Evolutionary conservation across 495 filamentous ascomycete genomes (phyloP), one percentile per base, ranked within the genome.

Genomic region (Aspergillus sclerotioniger): DNA sequence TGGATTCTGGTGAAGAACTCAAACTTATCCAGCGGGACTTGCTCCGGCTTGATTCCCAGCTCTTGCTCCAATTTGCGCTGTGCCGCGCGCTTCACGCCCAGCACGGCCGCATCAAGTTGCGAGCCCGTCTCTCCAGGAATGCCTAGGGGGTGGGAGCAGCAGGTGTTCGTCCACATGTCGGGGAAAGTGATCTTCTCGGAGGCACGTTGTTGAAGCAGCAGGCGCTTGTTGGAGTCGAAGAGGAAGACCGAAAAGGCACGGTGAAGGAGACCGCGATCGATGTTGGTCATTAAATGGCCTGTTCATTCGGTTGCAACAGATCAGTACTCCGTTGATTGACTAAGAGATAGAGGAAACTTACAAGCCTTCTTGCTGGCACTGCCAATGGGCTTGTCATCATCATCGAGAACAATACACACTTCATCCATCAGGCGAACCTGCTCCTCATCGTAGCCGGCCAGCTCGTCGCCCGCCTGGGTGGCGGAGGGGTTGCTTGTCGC

Each of bases 111-210:
- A 20, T 85, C 86, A 19, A 98, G 81, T 68, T 90, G 87, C 12
- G 86, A 82, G 53, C 94, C 94, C 3, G 91, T 96, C 82, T 99
- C 94, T 19, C 85, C 88, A 17, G 94, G 88, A 54, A 97, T 87
- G 29, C 90, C 90, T 53, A 99, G 80, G 8, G 94, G 94, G 73
- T 99, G 94, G 31, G 94, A 99, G 79, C 94, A 99, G 82, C 94
- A 99, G 39, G 94, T 99, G 75, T 99, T 99, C 56, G 94, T 99
- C 94, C 94, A 99, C 90, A 96, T 92, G 69, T 92, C 90, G 32
- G 94, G 94, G 78, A 99, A 99, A 15, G 94, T 99, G 72, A 99
- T 99, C 80, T 99, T 99, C 77, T 97, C 92, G 45, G 88, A 78
- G 48, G 94, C 94, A 62, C 94, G 89, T 77, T 97, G 94, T 74